Percentiles rank a stretch among this genome's conserved stretches.
These are phyloP conservation scores for Onygena corvina DNA, from an alignment of 2,329 filamentous ascomycete species.

Conservation along the genomic window DNA sequence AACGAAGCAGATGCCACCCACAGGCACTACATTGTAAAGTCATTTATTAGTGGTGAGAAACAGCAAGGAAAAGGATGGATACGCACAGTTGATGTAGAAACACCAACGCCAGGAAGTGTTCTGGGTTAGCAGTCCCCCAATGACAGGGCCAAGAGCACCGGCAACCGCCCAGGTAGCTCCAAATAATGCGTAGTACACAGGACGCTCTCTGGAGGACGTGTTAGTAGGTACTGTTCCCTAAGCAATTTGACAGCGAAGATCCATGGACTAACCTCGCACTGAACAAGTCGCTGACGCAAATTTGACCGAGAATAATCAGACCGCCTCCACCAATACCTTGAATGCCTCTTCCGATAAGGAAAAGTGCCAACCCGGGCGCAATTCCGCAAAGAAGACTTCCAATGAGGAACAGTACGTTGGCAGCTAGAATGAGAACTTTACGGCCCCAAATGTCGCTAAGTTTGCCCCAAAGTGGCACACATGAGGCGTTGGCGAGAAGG, in stretches of 20 bases:
- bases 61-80: neutral
- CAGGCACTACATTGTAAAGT: slow-evolving; percentile 34
- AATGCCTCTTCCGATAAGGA: slow-evolving; percentile 49
- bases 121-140: slow-evolving; percentile 15
- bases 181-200: slow-evolving; percentile 52
- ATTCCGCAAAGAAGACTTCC: slow-evolving; percentile 50
- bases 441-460: slow-evolving; percentile 56
- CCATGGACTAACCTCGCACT: slow-evolving; percentile 37
- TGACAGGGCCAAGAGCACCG: slow-evolving; percentile 14
- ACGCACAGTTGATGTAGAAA: slow-evolving; percentile 47
- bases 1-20: slow-evolving; percentile 47
- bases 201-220: slow-evolving; percentile 35
- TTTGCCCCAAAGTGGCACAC: slow-evolving; percentile 47
- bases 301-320: slow-evolving; percentile 51
- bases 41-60: neutral
- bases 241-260: neutral
- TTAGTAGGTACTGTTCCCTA: neutral
- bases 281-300: slow-evolving; percentile 53
- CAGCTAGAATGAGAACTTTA: slow-evolving; percentile 50
- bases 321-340: slow-evolving; percentile 55
- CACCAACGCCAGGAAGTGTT: slow-evolving; percentile 44
- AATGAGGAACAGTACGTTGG: slow-evolving; percentile 50
- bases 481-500: slow-evolving; percentile 26
- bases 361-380: slow-evolving; percentile 47
- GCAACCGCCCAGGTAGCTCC: slow-evolving; percentile 46